Percentiles rank a stretch among this genome's conserved stretches.
phyloP scores from a whole-genome alignment of 768 basidiomycete genomes.

The Pulveroboletus sp. region DNA sequence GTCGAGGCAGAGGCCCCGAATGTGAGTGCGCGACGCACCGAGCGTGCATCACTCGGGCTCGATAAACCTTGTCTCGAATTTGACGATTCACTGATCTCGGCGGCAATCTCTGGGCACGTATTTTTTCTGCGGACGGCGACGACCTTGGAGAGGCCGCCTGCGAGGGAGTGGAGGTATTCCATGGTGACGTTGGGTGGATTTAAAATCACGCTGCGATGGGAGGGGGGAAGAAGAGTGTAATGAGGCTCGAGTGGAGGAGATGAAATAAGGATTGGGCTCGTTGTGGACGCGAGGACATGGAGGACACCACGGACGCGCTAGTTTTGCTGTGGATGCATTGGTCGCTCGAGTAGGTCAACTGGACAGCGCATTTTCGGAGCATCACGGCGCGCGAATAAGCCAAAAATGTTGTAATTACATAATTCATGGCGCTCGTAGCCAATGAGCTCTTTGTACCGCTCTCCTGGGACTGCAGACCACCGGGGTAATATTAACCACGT shows the following conservation, averaged over 20 bases:
- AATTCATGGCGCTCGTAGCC: no score
- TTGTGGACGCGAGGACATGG: conserved; percentile 11
- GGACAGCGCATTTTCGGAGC: no score
- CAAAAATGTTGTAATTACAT: no score
- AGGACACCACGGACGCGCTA: conserved; percentile 13
- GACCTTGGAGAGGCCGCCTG: conserved; percentile 17
- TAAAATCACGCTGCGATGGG: not conserved
- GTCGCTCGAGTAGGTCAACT: not conserved
- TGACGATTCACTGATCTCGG: conserved; percentile 5
- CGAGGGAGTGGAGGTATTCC: conserved; percentile 22
- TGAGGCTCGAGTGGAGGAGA: not conserved
- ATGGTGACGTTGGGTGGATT: not conserved
- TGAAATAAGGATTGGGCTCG: not conserved
- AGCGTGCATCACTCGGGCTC: not conserved
- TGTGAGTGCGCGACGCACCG: conserved; percentile 2
- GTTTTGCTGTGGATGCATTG: conserved; percentile 23
- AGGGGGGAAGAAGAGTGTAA: not conserved
- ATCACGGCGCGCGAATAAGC: no score
- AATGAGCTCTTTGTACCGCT: no score
- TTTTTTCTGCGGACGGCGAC: conserved; percentile 18
- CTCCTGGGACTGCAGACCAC: no score
- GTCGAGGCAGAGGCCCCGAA: conserved; percentile 10
- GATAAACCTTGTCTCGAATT: conserved; percentile 13
- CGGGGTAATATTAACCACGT: no score
- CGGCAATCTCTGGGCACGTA: not conserved